Base-by-base conservation (phyloP, 2,329 filamentous ascomycete species). In the Alternaria postmessia region DNA sequence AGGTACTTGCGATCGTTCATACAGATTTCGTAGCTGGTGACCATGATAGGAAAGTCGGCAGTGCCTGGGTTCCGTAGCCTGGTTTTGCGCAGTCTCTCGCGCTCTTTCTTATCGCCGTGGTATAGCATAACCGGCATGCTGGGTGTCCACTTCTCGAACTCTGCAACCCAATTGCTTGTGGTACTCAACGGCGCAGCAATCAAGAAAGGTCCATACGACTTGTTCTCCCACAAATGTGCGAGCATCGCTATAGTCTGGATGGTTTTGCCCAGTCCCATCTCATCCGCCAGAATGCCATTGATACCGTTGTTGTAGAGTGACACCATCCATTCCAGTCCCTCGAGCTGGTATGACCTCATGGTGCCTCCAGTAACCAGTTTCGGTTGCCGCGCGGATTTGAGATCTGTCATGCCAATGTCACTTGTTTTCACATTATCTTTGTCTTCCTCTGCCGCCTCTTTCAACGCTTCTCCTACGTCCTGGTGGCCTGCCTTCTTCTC, bases 21-120 rank as follows among this genome's bases (percentile, higher is more conserved):
- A 54, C 96, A 94, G 74, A 99, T 97, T 75, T 99, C 95, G 70
- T 98, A 98, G 39, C 91, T 96, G 0, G 95, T 99, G 72, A 94
- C 94, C 0, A 98, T 91, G 0, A 99, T 90, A 0, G 95, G 95
- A 63, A 98, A 99, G 46, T 90, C 86, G 1, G 85, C 81, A 0
- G 89, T 86, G 12, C 88, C 86, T 14, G 94, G 87, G 43, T 86
- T 86, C 75, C 89, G 89, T 71, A 98, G 87, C 39, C 86, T 81
- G n/a, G 87, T 89, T 44, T 83, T 84, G 62, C 93, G 89, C n/a
- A 97, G 87, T 2, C 88, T 83, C 51, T 88, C 89, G n/a, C 95
- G 87, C 63, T 95, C 88, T 20, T 88, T 83, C 26, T 93, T 93
- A 9, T 86, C 89, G 8, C 95, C 95, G 70, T 99, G 95, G 69